phyloP scores from a whole-genome alignment of 768 basidiomycete genomes.

The Hypholoma sublateritium region DNA sequence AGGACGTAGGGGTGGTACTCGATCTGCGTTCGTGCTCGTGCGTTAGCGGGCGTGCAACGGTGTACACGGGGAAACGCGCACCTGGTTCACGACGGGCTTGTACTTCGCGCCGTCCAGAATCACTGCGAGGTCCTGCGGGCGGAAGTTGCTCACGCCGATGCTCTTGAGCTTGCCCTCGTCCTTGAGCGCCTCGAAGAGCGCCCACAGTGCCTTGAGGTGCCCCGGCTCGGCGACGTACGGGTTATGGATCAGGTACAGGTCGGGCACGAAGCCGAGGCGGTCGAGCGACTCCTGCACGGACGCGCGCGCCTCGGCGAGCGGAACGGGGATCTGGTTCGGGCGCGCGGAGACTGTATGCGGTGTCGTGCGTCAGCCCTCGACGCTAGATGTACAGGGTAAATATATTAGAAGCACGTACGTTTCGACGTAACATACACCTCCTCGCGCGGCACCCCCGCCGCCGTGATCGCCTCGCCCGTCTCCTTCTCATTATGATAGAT shows the following conservation, averaged over 20 bases:
- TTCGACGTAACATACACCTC: conserved; percentile 52
- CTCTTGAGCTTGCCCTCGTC: conserved; percentile 36
- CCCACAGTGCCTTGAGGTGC: conserved; percentile 40
- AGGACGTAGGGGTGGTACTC: conserved; percentile 38
- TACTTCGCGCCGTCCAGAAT: conserved; percentile 44
- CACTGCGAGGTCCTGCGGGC: conserved; percentile 41
- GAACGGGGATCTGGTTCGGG: conserved; percentile 19
- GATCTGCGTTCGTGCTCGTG: conserved; percentile 28
- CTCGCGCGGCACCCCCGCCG: conserved; percentile 32
- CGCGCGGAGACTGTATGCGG: conserved; percentile 7
- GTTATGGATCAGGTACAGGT: conserved; percentile 55
- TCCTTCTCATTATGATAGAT: conserved; percentile 44
- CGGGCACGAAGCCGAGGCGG: conserved; percentile 46
- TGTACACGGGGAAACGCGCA: too few relatives aligned
- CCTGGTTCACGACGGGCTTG: conserved; percentile 57
- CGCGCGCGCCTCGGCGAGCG: conserved; percentile 32
- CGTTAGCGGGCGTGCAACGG: too few relatives aligned
- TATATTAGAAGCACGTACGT: conserved; percentile 17
- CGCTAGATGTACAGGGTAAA: not conserved
- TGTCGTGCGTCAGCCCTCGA: too few relatives aligned
- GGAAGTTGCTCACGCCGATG: conserved; percentile 57
- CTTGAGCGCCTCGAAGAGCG: conserved; percentile 50
- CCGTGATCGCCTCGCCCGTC: conserved; percentile 37
- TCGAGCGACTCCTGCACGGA: conserved; percentile 46
- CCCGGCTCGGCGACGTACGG: conserved; percentile 28